Base-by-base conservation (phyloP, 805 yeast genomes). In the Lachancea sp. region DNA sequence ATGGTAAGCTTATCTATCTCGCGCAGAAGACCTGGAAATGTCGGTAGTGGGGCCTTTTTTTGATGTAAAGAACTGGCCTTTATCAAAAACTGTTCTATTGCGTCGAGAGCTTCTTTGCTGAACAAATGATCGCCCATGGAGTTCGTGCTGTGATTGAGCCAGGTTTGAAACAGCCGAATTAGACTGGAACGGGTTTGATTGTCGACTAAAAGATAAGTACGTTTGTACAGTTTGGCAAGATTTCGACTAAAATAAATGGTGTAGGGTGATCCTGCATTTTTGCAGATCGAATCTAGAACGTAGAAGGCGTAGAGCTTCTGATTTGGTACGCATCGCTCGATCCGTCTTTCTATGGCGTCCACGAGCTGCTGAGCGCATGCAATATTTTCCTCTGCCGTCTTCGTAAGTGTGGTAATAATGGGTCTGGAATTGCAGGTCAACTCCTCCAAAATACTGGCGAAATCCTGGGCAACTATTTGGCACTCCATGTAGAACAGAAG, bases 341-440 rank as follows among this genome's bases (percentile, higher is more conserved):
- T 79, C 60, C 96, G 75, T 38, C 70, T 71, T 49, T 81, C 86
- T 40, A 92, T 75, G 12, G 88, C 85, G 40, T 75, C 75, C 13
- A 84, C 76, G 31, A 92, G 84, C 36, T 80, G 84, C 39, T 77
- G 75, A 7, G 97, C 96, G 40, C 75, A 77, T 33, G 75, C 74
- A 16, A 78, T 72, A 58, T 87, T 86, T 56, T 92, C 97, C 51
- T 77, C 83, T 2, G 98, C 97, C 40, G 88, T 75, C 29, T 76
- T 71, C 7, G 97, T 92, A 53, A 89, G 70, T 32, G 78, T 83
- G 29, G 84, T 81, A 45, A 92, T 92, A 40, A 89, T 84, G 8
- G 97, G 97, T 44, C 87, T 72, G 6, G 96, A 86, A 61, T 88
- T 89, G 65, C 83, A 82, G 3, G 95, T 86, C 45, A 92, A 69